Evolutionary conservation across 192 early-diverging fungal species (phyloP).

Genomic region (Mortierella hygrophila): DNA sequence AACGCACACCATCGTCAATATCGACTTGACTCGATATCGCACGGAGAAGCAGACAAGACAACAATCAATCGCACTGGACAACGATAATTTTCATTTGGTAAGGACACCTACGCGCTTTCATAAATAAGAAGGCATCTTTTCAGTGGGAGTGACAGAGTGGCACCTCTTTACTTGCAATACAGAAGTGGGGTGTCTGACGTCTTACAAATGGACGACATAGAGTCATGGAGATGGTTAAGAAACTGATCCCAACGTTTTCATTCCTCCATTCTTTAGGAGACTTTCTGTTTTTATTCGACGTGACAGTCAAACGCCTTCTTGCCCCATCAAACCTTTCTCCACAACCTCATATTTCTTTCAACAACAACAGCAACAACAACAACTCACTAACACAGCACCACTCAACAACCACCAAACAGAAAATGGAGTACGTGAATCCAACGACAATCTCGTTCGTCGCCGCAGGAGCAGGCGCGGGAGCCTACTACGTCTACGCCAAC

Average conservation of each 20-base stretch:
- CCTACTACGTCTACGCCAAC: constrained; percentile 30
- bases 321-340: neutral
- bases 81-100: too few relatives aligned
- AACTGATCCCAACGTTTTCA: neutral
- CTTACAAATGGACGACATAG: neutral
- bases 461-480: constrained; percentile 24
- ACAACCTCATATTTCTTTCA: too few relatives aligned
- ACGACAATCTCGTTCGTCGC: constrained; percentile 26
- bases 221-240: neutral
- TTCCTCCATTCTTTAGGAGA: neutral
- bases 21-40: too few relatives aligned
- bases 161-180: too few relatives aligned
- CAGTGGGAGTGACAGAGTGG: too few relatives aligned
- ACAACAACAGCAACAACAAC: too few relatives aligned
- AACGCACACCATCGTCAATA: too few relatives aligned
- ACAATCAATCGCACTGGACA: too few relatives aligned
- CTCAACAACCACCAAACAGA: neutral
- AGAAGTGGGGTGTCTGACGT: too few relatives aligned
- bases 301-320: neutral
- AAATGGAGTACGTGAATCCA: constrained; percentile 29
- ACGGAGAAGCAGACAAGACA: too few relatives aligned
- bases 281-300: neutral
- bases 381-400: neutral
- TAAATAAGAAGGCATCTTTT: too few relatives aligned
- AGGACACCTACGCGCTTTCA: too few relatives aligned